Base-by-base conservation (phyloP, 352 stramenopile genomes). In the Pilasporangium apinafurcum region DNA sequence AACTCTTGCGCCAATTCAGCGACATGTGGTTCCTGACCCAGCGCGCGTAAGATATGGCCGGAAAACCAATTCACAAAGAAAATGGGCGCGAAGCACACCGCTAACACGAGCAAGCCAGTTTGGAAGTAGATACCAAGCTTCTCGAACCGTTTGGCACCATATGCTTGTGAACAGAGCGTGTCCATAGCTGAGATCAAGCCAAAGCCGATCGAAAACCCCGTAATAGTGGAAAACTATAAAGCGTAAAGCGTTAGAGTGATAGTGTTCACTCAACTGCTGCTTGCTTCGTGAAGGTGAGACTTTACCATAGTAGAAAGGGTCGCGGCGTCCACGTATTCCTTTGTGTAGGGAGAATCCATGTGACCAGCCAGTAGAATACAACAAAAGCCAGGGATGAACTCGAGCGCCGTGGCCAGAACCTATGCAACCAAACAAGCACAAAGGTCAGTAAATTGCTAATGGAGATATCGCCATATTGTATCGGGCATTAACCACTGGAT, bases 41-140 rank as follows among this genome's bases (percentile, higher is more conserved):
- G 38, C 2, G 40, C 12, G 20, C 70, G 26, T 2, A 91, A 34
- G 20, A 91, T 64, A 8, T 34, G 26, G 3, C 59, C 60, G 14
- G 69, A 53, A 58, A 85, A 55, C 55, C 59, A 84, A 26, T 86
- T 73, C 24, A 82, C 22, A 14, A 78, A 17, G 20, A 60, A 55
- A 25, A 84, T 65, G 9, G 70, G 45, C 5, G 74, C 8, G 7
- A 80, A 44, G 22, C 63, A 63, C 1, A 65, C 33, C 9, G 53
- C 51, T 22, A 89, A 52, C 22, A 89, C 60, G 27, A 82, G 32
- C 1, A 84, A 28, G 1, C 62, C 70, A 0, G 67, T 74, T 25
- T 87, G 64, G 14, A 86, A 56, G 51, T 89, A 90, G 12, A 75
- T 62, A 6, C 80, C 80, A 41, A 90, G 86, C 48, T 80, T 72